A percentile compares a stretch with the other conserved stretches of the same genome.
Evolutionary conservation across 352 stramenopile genomes (phyloP).

Genomic region (Thalassiosira livingstoniorum): DNA sequence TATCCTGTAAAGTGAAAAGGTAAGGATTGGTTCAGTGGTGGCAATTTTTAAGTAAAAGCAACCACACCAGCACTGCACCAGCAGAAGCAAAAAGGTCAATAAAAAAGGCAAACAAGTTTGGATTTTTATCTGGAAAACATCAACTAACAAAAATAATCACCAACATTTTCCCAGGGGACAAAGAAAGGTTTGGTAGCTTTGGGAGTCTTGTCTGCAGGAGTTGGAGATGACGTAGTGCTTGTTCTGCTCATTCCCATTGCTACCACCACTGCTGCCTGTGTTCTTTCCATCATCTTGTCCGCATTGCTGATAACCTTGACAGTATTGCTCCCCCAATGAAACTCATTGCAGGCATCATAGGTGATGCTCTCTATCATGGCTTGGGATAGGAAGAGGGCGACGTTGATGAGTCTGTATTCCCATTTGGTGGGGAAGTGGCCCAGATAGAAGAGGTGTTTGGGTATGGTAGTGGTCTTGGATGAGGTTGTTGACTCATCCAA

Average conservation of each 20-base stretch:
- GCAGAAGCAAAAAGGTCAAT: too few species aligned
- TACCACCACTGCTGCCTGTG: too few species aligned
- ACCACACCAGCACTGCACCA: too few species aligned
- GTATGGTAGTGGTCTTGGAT: constrained; percentile 25
- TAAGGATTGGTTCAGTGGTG: too few species aligned
- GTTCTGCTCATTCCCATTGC: neutral
- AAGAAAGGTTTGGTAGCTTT: constrained; percentile 48
- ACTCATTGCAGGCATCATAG: constrained; percentile 66
- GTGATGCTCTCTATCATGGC: constrained; percentile 56
- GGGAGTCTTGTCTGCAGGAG: constrained; percentile 37
- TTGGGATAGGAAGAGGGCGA: constrained; percentile 46
- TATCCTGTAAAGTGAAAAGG: too few species aligned
- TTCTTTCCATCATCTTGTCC: too few species aligned
- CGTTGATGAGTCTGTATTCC: constrained; percentile 56
- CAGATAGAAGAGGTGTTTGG: constrained; percentile 44
- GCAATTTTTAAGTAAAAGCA: too few species aligned
- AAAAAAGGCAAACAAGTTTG: too few species aligned
- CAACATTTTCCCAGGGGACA: constrained; percentile 26
- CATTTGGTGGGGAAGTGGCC: constrained; percentile 29
- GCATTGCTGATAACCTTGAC: constrained; percentile 7
- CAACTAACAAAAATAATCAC: too few species aligned
- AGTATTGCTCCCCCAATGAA: constrained; percentile 49
- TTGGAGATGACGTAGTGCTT: constrained; percentile 47
- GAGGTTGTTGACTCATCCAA: too few species aligned
- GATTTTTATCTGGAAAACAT: too few species aligned